Evolutionary conservation across 1,284 basidiomycete genomes (phyloP), one percentile per base, ranked within the genome.

Genomic region (Naganishia sp.): DNA sequence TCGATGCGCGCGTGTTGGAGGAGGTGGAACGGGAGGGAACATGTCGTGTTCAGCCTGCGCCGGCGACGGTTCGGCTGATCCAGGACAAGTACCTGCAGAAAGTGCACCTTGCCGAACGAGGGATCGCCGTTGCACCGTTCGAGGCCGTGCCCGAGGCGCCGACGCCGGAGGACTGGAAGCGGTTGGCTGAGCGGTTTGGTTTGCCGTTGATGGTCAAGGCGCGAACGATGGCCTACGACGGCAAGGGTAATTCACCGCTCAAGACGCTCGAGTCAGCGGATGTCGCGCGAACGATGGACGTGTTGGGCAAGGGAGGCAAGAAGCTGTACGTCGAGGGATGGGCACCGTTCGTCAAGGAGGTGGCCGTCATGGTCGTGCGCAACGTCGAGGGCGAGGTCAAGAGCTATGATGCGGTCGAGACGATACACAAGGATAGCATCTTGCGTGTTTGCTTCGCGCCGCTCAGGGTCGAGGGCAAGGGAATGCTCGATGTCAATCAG

Each of bases 51-150:
- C 93, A 95, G 77, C 95, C 95, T 0, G 86, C 85, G 64, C 92
- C 95, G 0, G 80, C 80, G 39, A 95, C 94, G 6, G 90, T 99
- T 75, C 84, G 86, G 48, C 84, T 90, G 60, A 97, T 99, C 71
- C 96, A 99, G 81, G 94, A 99, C 84, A 99, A 99, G 82, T 90
- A 88, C 77, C 81, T 83, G 10, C 95, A 99, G 77, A 98, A 99
- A 81, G 81, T 84, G 64, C 89, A 94, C 75, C 83, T 97, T 4
- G 78, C 79, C 10, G 75, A 82, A 6, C 80, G 83, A 44, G 78
- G 78, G 6, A 84, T 89, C 55, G 88, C 93, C 0, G 84, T 97
- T 2, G 89, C 89, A 0, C 86, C 88, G 13, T 98, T 89, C 70
- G 72, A 86, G 1, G 75, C 80, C 0, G 85, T 93, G 0, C 74